A percentile compares a stretch with the other conserved stretches of the same genome.
Conservation (phyloP, 768 basidiomycete species). For the Kwoniella heveanensis region DNA sequence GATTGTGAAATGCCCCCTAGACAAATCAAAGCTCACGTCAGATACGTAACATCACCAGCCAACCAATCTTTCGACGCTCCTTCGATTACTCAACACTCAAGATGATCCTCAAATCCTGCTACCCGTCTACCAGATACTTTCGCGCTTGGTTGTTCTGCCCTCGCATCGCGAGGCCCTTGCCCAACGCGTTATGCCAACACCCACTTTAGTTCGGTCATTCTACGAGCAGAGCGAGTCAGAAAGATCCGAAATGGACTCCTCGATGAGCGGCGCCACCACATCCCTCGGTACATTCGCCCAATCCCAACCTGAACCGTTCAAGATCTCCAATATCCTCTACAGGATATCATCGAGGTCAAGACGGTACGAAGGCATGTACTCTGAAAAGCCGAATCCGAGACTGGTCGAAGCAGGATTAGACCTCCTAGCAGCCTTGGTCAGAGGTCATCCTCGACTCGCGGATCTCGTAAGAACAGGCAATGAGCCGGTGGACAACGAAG, state of each 20-base stretch:
- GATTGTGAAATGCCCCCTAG: neutral
- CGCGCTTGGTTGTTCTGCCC: slow-evolving; percentile 46
- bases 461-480: slow-evolving; percentile 8
- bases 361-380: neutral
- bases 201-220: too few relatives aligned
- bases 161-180: slow-evolving; percentile 46
- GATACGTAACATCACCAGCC: slow-evolving; percentile 16
- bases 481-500: slow-evolving; percentile 7
- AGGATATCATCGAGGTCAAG: neutral
- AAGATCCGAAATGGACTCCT: neutral
- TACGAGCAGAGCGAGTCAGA: neutral
- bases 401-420: slow-evolving; percentile 51
- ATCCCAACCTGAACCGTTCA: slow-evolving; percentile 16
- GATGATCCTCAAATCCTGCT: slow-evolving; percentile 41
- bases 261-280: neutral
- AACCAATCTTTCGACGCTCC: slow-evolving; percentile 36
- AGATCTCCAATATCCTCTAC: neutral
- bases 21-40: neutral
- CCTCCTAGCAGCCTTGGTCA: slow-evolving; percentile 44
- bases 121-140: slow-evolving; percentile 50
- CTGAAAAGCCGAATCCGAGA: slow-evolving; percentile 33
- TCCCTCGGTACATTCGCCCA: neutral
- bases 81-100: slow-evolving; percentile 33
- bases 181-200: neutral
- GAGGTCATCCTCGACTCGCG: slow-evolving; percentile 39